Conservation (phyloP, 2,329 filamentous ascomycete genomes). For the Xylaria sp. region DNA sequence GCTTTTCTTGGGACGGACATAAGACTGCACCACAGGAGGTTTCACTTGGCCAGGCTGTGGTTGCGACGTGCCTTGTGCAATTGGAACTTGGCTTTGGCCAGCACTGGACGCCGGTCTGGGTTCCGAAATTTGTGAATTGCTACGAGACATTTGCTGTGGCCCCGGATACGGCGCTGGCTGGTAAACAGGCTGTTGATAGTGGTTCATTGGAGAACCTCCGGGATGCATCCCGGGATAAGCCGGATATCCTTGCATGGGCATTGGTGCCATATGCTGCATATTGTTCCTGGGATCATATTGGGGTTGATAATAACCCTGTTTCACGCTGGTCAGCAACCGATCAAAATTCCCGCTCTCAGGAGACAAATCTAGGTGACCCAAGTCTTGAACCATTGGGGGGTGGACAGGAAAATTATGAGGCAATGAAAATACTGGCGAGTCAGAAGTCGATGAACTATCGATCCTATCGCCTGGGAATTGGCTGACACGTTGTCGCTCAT, state of each 20-base stretch:
- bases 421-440: slow-evolving; percentile 35
- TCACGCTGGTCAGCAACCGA: slow-evolving; percentile 71
- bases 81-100: slow-evolving; percentile 65
- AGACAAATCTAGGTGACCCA: slow-evolving; percentile 60
- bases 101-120: slow-evolving; percentile 68
- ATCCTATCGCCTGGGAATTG: slow-evolving; percentile 27
- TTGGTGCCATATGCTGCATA: slow-evolving; percentile 36
- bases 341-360: slow-evolving; percentile 75
- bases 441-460: slow-evolving; percentile 25
- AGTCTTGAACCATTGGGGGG: slow-evolving; percentile 30
- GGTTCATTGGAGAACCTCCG: slow-evolving; percentile 51
- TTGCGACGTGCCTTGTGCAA: slow-evolving; percentile 63
- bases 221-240: slow-evolving; percentile 37
- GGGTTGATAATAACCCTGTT: slow-evolving; percentile 68
- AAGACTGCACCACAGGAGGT: slow-evolving; percentile 51
- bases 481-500: slow-evolving; percentile 30
- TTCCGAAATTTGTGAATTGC: slow-evolving; percentile 71
- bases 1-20: slow-evolving; percentile 66
- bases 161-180: slow-evolving; percentile 47
- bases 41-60: slow-evolving; percentile 67
- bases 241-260: slow-evolving; percentile 31
- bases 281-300: slow-evolving; percentile 51
- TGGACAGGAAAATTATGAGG: slow-evolving; percentile 40
- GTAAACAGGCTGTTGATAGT: slow-evolving; percentile 54
- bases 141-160: slow-evolving; percentile 80